A percentile compares a stretch with the other conserved stretches of the same genome.
phyloP scores from a whole-genome alignment of 2,329 filamentous ascomycete species.

The Fusarium nematophilum region DNA sequence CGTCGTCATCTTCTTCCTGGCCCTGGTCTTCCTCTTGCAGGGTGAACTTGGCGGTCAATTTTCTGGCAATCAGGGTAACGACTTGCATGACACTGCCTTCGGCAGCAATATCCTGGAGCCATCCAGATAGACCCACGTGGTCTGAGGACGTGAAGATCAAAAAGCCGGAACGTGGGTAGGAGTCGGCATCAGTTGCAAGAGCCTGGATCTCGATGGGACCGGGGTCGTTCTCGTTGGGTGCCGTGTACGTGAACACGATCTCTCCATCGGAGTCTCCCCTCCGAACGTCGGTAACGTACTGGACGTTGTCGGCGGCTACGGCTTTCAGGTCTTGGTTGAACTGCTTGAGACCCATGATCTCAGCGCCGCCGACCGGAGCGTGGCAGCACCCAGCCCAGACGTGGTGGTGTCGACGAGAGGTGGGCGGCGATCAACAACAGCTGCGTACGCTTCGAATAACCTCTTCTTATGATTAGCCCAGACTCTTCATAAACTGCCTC shows the following conservation, averaged over 20 bases:
- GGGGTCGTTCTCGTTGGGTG: slow-evolving; percentile 37
- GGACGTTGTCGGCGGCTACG: slow-evolving; percentile 54
- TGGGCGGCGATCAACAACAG: not conserved
- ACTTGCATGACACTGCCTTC: slow-evolving; percentile 43
- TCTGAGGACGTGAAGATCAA: slow-evolving; percentile 58
- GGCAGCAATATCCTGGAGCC: slow-evolving; percentile 55
- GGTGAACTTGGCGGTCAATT: slow-evolving; percentile 24
- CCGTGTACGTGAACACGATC: slow-evolving; percentile 69
- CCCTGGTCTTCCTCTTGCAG: not conserved
- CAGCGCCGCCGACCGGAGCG: not conserved
- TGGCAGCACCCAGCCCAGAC: not conserved
- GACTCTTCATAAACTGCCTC: too few relatives aligned
- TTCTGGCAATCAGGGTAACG: slow-evolving; percentile 28
- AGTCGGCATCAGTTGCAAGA: slow-evolving; percentile 50
- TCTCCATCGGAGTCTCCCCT: slow-evolving; percentile 78
- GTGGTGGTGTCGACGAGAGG: not conserved
- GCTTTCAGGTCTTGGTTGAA: slow-evolving; percentile 69
- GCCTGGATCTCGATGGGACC: slow-evolving; percentile 52
- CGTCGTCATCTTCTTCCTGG: slow-evolving; percentile 1
- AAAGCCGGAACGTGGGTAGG: slow-evolving; percentile 55
- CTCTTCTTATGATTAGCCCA: too few relatives aligned
- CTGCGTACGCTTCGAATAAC: too few relatives aligned
- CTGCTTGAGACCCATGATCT: slow-evolving; percentile 71
- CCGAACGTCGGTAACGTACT: slow-evolving; percentile 65
- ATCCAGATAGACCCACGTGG: slow-evolving; percentile 53